Evolutionary conservation across 176 grass and related monocot species (phyloP).

Genomic region (Saccharum spontaneum): DNA sequence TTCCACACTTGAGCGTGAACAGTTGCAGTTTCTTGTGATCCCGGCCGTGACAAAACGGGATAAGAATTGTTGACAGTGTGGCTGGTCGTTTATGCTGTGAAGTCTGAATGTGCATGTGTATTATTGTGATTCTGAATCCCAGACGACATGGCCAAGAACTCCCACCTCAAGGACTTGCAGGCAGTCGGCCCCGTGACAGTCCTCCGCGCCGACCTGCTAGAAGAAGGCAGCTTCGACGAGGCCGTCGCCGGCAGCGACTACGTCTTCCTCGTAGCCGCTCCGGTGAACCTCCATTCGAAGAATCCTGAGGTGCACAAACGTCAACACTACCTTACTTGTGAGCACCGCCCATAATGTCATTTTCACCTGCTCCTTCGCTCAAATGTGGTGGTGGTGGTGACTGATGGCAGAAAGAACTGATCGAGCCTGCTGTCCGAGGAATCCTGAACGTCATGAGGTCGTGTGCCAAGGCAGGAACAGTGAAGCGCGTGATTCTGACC

Average conservation of each 20-base stretch:
- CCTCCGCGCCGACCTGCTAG: slow-evolving; percentile 41
- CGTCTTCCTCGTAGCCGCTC: slow-evolving; percentile 74
- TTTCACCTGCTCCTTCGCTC: too few relatives aligned
- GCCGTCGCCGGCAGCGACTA: slow-evolving; percentile 41
- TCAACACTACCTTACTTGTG: not conserved
- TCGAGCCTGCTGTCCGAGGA: slow-evolving; percentile 43
- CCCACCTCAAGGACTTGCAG: slow-evolving; percentile 47
- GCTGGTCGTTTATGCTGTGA: too few relatives aligned
- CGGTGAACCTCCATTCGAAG: slow-evolving; percentile 36
- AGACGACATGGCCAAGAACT: slow-evolving; percentile 40
- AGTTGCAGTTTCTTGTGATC: too few relatives aligned
- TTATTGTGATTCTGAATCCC: not conserved
- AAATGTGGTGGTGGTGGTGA: too few relatives aligned
- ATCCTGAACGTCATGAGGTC: slow-evolving; percentile 58
- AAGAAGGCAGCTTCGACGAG: slow-evolving; percentile 59
- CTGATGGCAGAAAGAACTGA: slow-evolving; percentile 50
- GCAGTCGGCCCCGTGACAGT: slow-evolving; percentile 34
- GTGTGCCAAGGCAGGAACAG: slow-evolving; percentile 53
- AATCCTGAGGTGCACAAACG: slow-evolving; percentile 47
- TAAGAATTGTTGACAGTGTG: too few relatives aligned
- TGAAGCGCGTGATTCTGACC: slow-evolving; percentile 60
- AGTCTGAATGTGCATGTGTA: too few relatives aligned
- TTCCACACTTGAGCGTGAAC: too few relatives aligned
- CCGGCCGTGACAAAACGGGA: too few relatives aligned
- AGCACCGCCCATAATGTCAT: too few relatives aligned